A percentile compares a stretch with the other conserved stretches of the same genome.
phyloP scores from a whole-genome alignment of 2,329 filamentous ascomycete species.

The Fusarium napiforme region DNA sequence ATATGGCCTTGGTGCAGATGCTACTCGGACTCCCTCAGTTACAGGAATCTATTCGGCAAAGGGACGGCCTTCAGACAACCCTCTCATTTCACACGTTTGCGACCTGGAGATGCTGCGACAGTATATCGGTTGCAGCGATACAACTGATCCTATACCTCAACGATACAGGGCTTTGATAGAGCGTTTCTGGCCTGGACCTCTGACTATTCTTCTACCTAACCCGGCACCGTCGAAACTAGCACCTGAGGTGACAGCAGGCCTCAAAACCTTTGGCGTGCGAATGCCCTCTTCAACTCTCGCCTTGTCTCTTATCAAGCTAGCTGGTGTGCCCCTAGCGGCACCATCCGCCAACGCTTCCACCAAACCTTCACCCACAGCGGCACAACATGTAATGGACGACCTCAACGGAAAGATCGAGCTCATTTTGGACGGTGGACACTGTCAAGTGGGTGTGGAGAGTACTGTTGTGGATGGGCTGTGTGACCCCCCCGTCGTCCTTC shows the following conservation, averaged over 20 bases:
- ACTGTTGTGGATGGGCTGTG: slow-evolving; percentile 94
- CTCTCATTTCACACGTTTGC: slow-evolving; percentile 90
- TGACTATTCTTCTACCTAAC: slow-evolving; percentile 89
- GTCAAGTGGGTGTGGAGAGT: slow-evolving; percentile 91
- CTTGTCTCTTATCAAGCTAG: slow-evolving; percentile 83
- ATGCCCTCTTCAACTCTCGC: slow-evolving; percentile 91
- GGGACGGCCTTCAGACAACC: slow-evolving; percentile 91
- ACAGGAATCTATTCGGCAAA: slow-evolving; percentile 94
- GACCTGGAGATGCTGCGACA: slow-evolving; percentile 80
- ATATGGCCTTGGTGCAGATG: slow-evolving; percentile 96
- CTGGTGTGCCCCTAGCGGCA: slow-evolving; percentile 83
- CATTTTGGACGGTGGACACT: slow-evolving; percentile 89
- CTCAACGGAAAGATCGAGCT: slow-evolving; percentile 83
- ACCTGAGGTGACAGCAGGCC: slow-evolving; percentile 89
- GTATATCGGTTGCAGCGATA: slow-evolving; percentile 60
- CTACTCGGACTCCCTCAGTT: slow-evolving; percentile 84
- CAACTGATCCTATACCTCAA: slow-evolving; percentile 65
- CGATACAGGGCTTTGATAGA: slow-evolving; percentile 84
- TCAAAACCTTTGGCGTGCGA: slow-evolving; percentile 86
- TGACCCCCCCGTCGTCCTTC: slow-evolving; percentile 80
- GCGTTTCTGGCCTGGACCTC: slow-evolving; percentile 91
- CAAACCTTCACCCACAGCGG: slow-evolving; percentile 89
- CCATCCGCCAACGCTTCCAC: slow-evolving; percentile 96
- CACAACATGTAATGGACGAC: slow-evolving; percentile 89
- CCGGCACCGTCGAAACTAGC: slow-evolving; percentile 77